Conservation (phyloP, 768 basidiomycete species). For the Mycena maculata region DNA sequence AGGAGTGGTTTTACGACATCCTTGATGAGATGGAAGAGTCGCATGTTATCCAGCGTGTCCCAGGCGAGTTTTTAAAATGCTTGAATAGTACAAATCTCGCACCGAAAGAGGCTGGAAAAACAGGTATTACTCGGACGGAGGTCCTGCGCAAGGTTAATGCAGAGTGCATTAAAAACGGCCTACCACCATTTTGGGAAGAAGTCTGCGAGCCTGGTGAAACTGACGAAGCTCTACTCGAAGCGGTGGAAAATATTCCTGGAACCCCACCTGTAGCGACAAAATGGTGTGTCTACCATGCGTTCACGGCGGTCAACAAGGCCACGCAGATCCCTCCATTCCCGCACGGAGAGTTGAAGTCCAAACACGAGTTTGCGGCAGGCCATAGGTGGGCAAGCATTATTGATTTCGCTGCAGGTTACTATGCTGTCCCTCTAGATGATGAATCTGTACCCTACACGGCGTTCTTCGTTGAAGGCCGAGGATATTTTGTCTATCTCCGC, state of each 20-base stretch:
- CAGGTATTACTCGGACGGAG: neutral
- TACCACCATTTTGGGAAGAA: constrained; percentile 21
- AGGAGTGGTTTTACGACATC: constrained; percentile 18
- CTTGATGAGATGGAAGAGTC: constrained; percentile 19
- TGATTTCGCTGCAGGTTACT: constrained; percentile 44
- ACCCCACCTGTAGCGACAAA: neutral
- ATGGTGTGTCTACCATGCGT: constrained; percentile 12
- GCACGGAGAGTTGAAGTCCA: constrained; percentile 51
- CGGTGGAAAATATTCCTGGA: neutral
- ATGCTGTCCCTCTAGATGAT: constrained; percentile 37
- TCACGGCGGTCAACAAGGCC: constrained; percentile 11
- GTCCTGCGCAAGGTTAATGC: constrained; percentile 13
- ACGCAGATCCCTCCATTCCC: constrained; percentile 42
- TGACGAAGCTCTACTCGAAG: constrained; percentile 9
- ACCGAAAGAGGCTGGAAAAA: constrained; percentile 18
- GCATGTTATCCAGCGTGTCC: constrained; percentile 9
- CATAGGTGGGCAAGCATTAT: constrained; percentile 41
- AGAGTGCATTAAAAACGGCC: constrained; percentile 2
- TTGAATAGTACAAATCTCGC: constrained; percentile 8
- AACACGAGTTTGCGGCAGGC: constrained; percentile 49
- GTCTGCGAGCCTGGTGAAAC: constrained; percentile 11
- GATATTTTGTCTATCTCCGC: constrained; percentile 46
- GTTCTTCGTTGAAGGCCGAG: constrained; percentile 53
- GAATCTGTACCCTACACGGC: constrained; percentile 44
- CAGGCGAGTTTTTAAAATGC: constrained; percentile 15